Conservation (phyloP, 2,329 filamentous ascomycete genomes). For the Neopestalotiopsis clavispora region DNA sequence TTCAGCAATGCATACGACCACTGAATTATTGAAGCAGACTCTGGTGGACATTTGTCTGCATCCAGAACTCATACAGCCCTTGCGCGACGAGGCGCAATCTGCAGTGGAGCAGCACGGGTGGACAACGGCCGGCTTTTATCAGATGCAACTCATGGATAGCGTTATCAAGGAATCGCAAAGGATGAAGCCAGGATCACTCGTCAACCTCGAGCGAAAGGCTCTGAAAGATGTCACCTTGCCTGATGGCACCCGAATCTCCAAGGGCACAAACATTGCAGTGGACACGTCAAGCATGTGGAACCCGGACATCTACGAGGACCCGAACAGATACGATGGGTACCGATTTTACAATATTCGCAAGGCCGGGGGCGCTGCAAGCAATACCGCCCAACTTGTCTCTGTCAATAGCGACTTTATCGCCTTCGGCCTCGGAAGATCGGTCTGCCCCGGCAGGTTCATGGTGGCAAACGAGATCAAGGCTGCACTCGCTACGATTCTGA, state of each 20-base stretch:
- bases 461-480: slow-evolving; percentile 12
- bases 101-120: neutral
- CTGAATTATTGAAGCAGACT: neutral
- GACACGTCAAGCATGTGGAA: neutral
- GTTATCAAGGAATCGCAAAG: slow-evolving; percentile 12
- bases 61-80: slow-evolving; percentile 6
- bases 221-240: neutral
- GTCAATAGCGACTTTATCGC: slow-evolving; percentile 32
- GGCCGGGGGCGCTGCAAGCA: slow-evolving; percentile 29
- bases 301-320: neutral
- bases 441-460: slow-evolving; percentile 9
- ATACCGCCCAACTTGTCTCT: slow-evolving; percentile 41
- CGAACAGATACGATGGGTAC: neutral
- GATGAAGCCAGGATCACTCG: neutral
- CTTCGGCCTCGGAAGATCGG: slow-evolving; percentile 8
- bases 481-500: neutral
- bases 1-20: slow-evolving; percentile 6
- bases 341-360: slow-evolving; percentile 1
- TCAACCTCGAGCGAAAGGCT: slow-evolving; percentile 3
- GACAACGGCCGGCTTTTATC: neutral
- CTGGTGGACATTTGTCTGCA: slow-evolving; percentile 1
- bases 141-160: slow-evolving; percentile 16
- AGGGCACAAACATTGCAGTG: neutral
- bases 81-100: neutral
- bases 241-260: neutral